These are phyloP conservation scores for Suillus luteus DNA, from an alignment of 768 basidiomycete genomes.

Conservation along the genomic window DNA sequence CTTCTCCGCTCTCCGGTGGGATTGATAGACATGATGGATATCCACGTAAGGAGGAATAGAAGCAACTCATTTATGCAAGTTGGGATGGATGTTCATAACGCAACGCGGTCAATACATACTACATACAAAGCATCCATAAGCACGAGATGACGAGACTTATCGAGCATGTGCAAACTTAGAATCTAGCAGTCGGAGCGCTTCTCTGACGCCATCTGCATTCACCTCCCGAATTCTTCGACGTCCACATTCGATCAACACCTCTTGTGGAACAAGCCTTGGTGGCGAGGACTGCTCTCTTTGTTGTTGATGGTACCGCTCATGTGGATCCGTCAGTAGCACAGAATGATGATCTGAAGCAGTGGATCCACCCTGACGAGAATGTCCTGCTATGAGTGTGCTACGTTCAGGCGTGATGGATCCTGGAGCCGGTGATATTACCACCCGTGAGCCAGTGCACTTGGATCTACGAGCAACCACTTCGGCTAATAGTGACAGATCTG, in stretches of 20 bases:
- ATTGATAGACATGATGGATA: constrained; percentile 3
- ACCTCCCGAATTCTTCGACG: constrained; percentile 64
- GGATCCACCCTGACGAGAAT: constrained; percentile 17
- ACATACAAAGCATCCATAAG: constrained; percentile 13
- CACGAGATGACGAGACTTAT: constrained; percentile 17
- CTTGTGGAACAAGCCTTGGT: constrained; percentile 59
- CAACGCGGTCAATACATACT: constrained; percentile 4
- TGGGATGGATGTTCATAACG: constrained; percentile 8
- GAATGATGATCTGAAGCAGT: constrained; percentile 34
- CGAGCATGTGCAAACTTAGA: constrained; percentile 51
- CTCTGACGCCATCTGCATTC: constrained; percentile 68
- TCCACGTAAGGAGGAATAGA: constrained; percentile 6
- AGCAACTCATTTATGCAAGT: background rate
- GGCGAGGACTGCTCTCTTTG: constrained; percentile 45
- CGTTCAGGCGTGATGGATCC: constrained; percentile 53
- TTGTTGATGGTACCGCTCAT: constrained; percentile 52
- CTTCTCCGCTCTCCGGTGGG: background rate
- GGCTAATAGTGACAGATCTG: constrained; percentile 80
- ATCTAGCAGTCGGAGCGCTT: constrained; percentile 76
- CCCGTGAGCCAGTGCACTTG: constrained; percentile 70
- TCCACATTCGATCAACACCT: constrained; percentile 64
- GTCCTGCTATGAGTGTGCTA: constrained; percentile 1
- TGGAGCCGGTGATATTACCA: constrained; percentile 58
- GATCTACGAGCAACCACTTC: constrained; percentile 87
- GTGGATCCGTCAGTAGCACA: constrained; percentile 54